Evolutionary conservation across 2,329 filamentous ascomycete species (phyloP).

Genomic region (Pseudocercospora cruenta): DNA sequence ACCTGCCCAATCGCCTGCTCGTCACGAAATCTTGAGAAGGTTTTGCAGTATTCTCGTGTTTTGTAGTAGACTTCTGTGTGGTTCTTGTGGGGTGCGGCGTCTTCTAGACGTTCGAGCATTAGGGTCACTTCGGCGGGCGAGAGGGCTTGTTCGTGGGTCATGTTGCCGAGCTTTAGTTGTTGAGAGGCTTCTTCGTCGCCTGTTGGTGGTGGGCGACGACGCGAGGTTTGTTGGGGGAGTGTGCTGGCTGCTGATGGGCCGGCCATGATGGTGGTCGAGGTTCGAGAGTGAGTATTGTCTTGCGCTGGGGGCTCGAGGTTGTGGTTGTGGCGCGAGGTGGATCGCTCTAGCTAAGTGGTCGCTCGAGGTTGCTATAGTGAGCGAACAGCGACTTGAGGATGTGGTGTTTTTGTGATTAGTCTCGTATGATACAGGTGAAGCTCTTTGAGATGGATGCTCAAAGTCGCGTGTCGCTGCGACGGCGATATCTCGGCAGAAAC

Average conservation of each 20-base stretch:
- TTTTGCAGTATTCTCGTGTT: conserved; percentile 72
- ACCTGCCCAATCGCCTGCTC: conserved; percentile 92
- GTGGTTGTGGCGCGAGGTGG: conserved; percentile 4
- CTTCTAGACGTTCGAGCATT: conserved; percentile 80
- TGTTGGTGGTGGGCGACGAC: conserved; percentile 68
- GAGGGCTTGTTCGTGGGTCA: conserved; percentile 86
- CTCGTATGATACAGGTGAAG: not conserved
- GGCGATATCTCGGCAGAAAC: not conserved
- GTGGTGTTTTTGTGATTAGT: not conserved
- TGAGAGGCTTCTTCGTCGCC: conserved; percentile 87
- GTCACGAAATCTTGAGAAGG: conserved; percentile 91
- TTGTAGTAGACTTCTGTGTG: conserved; percentile 53
- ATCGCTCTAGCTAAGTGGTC: not conserved
- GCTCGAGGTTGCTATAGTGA: too few species aligned
- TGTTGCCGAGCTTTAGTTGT: conserved; percentile 86
- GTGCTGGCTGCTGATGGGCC: conserved; percentile 21
- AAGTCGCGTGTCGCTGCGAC: not conserved
- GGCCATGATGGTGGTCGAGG: conserved; percentile 31
- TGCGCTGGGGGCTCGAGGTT: not conserved
- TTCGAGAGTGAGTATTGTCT: not conserved
- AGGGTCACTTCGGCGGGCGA: conserved; percentile 90
- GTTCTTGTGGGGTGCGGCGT: conserved; percentile 47
- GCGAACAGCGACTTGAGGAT: too few species aligned
- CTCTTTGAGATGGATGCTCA: conserved; percentile 1
- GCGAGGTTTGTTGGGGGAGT: conserved; percentile 42